phyloP scores from a whole-genome alignment of 2,329 filamentous ascomycete species.

The Pyrenophora seminiperda region DNA sequence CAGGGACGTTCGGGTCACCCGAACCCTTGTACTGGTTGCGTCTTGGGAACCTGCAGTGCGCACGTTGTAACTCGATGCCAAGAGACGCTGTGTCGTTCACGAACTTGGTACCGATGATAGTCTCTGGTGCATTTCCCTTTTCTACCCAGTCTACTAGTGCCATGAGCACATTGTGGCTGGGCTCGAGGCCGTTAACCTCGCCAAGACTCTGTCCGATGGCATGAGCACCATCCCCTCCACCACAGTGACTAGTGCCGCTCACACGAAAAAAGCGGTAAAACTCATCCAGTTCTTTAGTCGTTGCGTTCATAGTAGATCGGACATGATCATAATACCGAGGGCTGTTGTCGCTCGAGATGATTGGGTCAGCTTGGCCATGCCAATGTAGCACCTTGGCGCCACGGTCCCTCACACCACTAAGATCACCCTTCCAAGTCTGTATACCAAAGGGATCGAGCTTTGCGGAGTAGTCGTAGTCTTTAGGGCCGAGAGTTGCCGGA shows the following conservation, averaged over 20 bases:
- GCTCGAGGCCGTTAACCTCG: slow-evolving; percentile 36
- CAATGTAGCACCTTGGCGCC: slow-evolving; percentile 56
- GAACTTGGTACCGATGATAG: slow-evolving; percentile 39
- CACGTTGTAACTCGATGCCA: slow-evolving; percentile 42
- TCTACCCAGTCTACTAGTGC: slow-evolving; percentile 57
- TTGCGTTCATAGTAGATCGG: slow-evolving; percentile 49
- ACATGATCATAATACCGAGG: slow-evolving; percentile 58
- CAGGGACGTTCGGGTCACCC: slow-evolving; percentile 35
- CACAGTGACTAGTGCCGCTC: slow-evolving; percentile 60
- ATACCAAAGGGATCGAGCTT: slow-evolving; percentile 47
- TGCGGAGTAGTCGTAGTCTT: slow-evolving; percentile 51
- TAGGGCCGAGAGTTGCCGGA: slow-evolving; percentile 43
- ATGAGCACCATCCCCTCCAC: slow-evolving; percentile 54
- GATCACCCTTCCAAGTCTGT: slow-evolving; percentile 51
- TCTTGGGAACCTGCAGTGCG: slow-evolving; percentile 47
- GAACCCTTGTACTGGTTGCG: slow-evolving; percentile 42
- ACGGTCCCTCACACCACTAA: slow-evolving; percentile 42
- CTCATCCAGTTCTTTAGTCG: slow-evolving; percentile 44
- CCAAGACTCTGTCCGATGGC: slow-evolving; percentile 37
- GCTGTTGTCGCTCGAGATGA: slow-evolving; percentile 54
- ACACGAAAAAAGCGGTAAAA: slow-evolving; percentile 60
- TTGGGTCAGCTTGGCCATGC: slow-evolving; percentile 52
- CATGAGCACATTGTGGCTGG: slow-evolving; percentile 54
- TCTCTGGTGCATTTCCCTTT: slow-evolving; percentile 50
- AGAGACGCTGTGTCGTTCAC: slow-evolving; percentile 35